Evolutionary conservation across 2,329 filamentous ascomycete species (phyloP).

Genomic region (Chrysosporium keratinophilum): DNA sequence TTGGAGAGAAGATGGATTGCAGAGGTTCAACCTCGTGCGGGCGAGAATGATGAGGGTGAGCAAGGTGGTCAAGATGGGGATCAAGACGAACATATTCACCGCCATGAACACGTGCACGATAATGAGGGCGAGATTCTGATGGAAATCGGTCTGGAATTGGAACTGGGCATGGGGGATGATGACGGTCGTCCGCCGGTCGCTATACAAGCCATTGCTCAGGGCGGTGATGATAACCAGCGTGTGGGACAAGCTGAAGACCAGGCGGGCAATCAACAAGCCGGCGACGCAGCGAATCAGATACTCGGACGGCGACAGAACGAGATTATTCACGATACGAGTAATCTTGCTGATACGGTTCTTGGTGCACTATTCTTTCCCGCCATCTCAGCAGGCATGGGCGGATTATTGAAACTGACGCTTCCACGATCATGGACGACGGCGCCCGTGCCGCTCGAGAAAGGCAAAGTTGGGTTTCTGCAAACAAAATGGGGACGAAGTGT

Average conservation of each 20-base stretch:
- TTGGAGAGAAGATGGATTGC: conserved; percentile 52
- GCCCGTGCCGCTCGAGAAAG: conserved; percentile 28
- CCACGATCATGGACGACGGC: conserved; percentile 57
- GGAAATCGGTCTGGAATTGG: conserved; percentile 43
- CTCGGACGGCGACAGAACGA: conserved; percentile 37
- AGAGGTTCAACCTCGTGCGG: conserved; percentile 50
- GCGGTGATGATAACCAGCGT: conserved; percentile 22
- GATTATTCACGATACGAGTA: conserved; percentile 44
- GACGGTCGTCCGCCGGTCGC: conserved; percentile 25
- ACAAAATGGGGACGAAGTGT: conserved; percentile 82
- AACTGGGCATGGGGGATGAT: conserved; percentile 40
- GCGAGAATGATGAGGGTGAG: conserved; percentile 24
- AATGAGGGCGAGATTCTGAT: conserved; percentile 37
- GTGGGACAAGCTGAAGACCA: conserved; percentile 24
- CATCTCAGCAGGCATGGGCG: conserved; percentile 68
- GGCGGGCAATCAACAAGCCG: conserved; percentile 7
- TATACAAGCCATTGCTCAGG: conserved; percentile 20
- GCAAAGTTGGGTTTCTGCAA: conserved; percentile 60
- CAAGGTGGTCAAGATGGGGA: conserved; percentile 19
- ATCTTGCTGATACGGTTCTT: conserved; percentile 50
- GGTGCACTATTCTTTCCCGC: conserved; percentile 70
- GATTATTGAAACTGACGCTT: conserved; percentile 57
- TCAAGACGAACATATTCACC: conserved; percentile 25
- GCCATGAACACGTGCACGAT: conserved; percentile 27
- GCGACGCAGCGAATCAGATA: conserved; percentile 18